Conservation (phyloP, 2,329 filamentous ascomycete genomes). For the Sporothrix sp. region DNA sequence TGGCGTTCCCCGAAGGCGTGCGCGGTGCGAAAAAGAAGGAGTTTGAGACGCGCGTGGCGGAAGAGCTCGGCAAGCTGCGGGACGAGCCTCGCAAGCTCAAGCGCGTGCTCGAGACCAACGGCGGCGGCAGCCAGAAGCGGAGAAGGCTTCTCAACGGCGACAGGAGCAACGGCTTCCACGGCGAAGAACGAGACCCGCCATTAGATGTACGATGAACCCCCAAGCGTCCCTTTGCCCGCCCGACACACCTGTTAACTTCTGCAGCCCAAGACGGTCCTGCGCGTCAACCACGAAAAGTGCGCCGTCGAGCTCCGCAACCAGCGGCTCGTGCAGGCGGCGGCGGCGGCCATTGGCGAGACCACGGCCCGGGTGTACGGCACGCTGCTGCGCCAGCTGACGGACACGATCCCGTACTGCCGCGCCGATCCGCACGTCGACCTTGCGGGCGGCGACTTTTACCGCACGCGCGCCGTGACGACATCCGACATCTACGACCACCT, state of each 20-base stretch:
- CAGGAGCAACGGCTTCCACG: conserved; percentile 28
- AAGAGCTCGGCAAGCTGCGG: conserved; percentile 43
- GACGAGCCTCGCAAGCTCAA: conserved; percentile 43
- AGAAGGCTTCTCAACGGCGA: conserved; percentile 44
- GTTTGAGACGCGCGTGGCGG: conserved; percentile 46
- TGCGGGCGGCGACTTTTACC: conserved; percentile 26
- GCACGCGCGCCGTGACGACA: conserved; percentile 37
- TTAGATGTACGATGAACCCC: conserved; percentile 37
- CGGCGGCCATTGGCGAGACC: conserved; percentile 58
- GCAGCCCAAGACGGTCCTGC: conserved; percentile 62
- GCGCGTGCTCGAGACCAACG: conserved; percentile 37
- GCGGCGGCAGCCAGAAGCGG: conserved; percentile 37
- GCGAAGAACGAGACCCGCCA: conserved; percentile 32
- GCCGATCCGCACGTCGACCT: conserved; percentile 43
- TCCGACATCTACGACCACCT: conserved; percentile 48
- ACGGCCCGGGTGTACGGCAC: conserved; percentile 72
- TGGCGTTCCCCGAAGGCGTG: conserved; percentile 42
- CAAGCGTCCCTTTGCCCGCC: not conserved
- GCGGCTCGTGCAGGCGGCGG: conserved; percentile 62
- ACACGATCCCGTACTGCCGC: conserved; percentile 57
- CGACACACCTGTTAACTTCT: conserved; percentile 17
- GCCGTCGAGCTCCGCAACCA: conserved; percentile 73
- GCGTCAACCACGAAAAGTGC: conserved; percentile 78
- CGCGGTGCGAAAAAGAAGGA: conserved; percentile 60
- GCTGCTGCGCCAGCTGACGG: conserved; percentile 61